Conservation (phyloP, 768 basidiomycete species). For the Russula olivacea region DNA sequence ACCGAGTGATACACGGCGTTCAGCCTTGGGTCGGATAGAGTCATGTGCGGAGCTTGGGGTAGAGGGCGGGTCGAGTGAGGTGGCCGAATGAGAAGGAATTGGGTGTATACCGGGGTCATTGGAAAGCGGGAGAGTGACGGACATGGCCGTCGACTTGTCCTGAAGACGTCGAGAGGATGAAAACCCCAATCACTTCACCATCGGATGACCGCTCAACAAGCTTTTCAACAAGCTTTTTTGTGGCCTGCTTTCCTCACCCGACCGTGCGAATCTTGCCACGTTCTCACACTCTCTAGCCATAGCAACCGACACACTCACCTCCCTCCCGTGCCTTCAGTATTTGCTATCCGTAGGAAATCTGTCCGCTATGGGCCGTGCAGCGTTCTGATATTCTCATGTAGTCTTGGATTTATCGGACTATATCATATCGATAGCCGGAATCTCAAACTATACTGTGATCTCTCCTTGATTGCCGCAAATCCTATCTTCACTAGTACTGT, state of each 20-base stretch:
- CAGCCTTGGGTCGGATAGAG: constrained; percentile 18
- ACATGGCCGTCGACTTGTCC: background rate
- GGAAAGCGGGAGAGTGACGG: background rate
- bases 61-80: constrained; percentile 28
- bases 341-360: too few species aligned
- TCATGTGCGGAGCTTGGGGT: constrained; percentile 16
- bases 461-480: too few species aligned
- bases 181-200: background rate
- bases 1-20: constrained; percentile 29
- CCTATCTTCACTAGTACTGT: background rate
- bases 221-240: background rate
- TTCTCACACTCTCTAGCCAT: too few species aligned
- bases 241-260: background rate
- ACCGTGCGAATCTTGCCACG: background rate
- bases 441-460: background rate
- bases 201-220: background rate
- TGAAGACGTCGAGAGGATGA: background rate
- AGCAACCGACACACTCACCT: too few species aligned
- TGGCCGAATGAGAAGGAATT: constrained; percentile 5
- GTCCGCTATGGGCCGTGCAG: too few species aligned
- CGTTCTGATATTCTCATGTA: too few species aligned
- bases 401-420: too few species aligned
- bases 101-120: background rate
- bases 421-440: too few species aligned
- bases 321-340: too few species aligned